These are phyloP conservation scores for Fusarium setosum DNA, from an alignment of 2,329 filamentous ascomycete genomes.

Conservation along the genomic window DNA sequence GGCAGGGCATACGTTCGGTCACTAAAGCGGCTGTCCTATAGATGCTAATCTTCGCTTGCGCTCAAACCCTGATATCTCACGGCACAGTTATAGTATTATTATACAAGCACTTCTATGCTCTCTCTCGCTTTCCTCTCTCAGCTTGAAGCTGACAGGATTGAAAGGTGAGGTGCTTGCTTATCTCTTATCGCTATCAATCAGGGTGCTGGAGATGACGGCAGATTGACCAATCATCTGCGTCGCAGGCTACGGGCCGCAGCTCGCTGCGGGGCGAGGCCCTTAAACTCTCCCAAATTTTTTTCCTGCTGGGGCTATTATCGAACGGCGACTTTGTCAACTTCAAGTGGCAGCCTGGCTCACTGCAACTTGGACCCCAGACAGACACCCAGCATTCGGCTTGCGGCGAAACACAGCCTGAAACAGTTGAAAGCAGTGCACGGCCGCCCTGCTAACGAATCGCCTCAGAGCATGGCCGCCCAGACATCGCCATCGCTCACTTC, in stretches of 20 bases:
- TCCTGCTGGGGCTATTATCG: conserved; percentile 26
- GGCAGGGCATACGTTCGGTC: background rate
- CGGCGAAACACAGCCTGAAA: background rate
- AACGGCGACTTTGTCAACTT: conserved; percentile 30
- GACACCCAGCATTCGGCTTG: background rate
- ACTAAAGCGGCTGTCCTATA: conserved; percentile 7
- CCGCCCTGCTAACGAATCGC: conserved; percentile 22
- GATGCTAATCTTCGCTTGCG: conserved; percentile 5
- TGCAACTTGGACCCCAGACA: background rate
- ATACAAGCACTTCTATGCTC: no score
- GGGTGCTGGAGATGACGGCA: background rate
- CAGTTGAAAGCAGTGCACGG: conserved; percentile 16
- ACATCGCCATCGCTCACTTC: conserved; percentile 71
- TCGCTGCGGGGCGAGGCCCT: conserved; percentile 34
- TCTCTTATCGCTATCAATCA: conserved; percentile 27
- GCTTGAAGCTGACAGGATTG: background rate
- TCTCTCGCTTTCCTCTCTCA: background rate
- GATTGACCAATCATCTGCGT: conserved; percentile 35
- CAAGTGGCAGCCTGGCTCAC: conserved; percentile 12
- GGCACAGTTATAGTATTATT: no score
- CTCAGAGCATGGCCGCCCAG: conserved; percentile 50
- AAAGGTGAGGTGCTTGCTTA: conserved; percentile 11
- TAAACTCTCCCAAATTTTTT: conserved; percentile 42
- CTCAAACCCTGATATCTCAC: background rate
- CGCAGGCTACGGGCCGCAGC: background rate